These are phyloP conservation scores for Suillus fuscotomentosus DNA, from an alignment of 768 basidiomycete species.

Conservation along the genomic window DNA sequence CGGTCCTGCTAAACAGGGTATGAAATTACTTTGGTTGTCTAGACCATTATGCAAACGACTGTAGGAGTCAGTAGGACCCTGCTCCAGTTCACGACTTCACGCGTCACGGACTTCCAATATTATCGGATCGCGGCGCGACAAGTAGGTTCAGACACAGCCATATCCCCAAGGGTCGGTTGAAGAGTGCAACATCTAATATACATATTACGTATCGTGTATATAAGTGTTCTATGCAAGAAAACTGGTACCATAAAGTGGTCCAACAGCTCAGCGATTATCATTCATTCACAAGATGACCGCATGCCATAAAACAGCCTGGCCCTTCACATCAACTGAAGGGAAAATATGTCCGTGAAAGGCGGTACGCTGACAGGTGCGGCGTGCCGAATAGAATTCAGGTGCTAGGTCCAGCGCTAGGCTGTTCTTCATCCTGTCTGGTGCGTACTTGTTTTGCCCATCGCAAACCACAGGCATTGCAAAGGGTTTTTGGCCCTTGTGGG, in stretches of 20 bases:
- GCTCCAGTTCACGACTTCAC: too few species aligned
- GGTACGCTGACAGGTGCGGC: neutral
- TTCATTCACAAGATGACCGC: neutral
- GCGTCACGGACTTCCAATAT: neutral
- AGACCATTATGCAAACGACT: too few species aligned
- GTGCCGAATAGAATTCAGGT: slow-evolving; percentile 8
- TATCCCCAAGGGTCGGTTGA: neutral
- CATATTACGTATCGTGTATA: slow-evolving; percentile 9
- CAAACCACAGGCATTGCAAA: slow-evolving; percentile 95
- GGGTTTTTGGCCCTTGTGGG: slow-evolving; percentile 92
- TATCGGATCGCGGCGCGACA: neutral
- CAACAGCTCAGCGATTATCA: neutral
- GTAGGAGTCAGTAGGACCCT: too few species aligned
- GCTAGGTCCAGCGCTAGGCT: slow-evolving; percentile 22
- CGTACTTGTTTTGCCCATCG: slow-evolving; percentile 84
- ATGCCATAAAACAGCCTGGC: neutral
- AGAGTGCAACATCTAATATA: neutral
- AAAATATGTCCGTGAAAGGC: neutral
- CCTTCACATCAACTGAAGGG: neutral
- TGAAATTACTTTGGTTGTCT: too few species aligned
- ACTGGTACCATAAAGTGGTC: neutral
- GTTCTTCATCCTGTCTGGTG: slow-evolving; percentile 36
- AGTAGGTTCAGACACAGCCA: neutral
- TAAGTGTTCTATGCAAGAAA: slow-evolving; percentile 14
- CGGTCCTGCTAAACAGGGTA: too few species aligned